phyloP scores from a whole-genome alignment of 768 basidiomycete species.

The Suillus weaverae region DNA sequence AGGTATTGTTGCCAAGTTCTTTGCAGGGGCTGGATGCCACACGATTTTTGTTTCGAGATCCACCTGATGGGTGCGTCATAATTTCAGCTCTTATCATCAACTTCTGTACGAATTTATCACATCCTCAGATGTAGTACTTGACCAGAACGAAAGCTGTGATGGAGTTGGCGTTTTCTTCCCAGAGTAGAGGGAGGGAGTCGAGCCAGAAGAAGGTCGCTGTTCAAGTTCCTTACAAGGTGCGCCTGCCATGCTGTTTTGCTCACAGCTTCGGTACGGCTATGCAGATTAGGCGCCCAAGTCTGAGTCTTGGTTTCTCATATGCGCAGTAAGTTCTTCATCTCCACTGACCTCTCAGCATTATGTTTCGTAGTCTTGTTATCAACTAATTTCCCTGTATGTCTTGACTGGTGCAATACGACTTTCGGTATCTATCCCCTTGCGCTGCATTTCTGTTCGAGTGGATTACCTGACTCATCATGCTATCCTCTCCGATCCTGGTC shows the following conservation, averaged over 20 bases:
- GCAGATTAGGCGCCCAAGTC: not conserved
- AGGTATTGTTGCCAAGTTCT: not conserved
- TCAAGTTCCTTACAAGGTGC: no score
- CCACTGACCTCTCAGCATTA: not conserved
- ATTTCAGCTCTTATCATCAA: not conserved
- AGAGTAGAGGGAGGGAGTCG: no score
- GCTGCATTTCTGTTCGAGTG: not conserved
- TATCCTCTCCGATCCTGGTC: not conserved
- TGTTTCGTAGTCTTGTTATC: not conserved
- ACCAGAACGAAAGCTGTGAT: not conserved
- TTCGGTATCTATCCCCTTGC: not conserved
- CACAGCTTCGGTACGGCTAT: not conserved
- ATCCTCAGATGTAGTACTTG: not conserved
- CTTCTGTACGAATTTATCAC: not conserved
- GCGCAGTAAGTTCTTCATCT: not conserved
- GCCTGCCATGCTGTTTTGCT: no score
- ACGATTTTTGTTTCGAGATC: not conserved
- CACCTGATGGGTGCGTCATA: not conserved
- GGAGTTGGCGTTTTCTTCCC: not conserved
- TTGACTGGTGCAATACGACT: not conserved
- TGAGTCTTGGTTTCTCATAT: no score
- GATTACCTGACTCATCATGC: not conserved
- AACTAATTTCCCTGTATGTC: not conserved
- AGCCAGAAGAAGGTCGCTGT: no score
- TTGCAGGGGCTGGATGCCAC: not conserved